Percentiles rank a stretch among this genome's conserved stretches.
phyloP scores from a whole-genome alignment of 306 rosid species.

The Ormosia semicastrata region DNA sequence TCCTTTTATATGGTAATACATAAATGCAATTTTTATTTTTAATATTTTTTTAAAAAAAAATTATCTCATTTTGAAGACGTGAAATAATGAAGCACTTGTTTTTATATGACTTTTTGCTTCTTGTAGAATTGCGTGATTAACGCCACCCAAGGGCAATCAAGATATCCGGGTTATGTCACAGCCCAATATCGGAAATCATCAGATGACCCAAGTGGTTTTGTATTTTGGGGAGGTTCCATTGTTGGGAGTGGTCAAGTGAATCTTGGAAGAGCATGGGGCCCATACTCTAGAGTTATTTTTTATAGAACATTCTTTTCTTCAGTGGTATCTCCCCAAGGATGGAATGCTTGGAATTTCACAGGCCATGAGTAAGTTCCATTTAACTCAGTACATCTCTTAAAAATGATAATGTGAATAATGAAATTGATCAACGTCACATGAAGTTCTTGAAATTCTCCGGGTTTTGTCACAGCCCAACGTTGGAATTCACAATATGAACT shows the following conservation, averaged over 20 bases:
- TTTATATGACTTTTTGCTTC: background rate
- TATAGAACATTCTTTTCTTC: background rate
- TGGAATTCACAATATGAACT: too few species aligned
- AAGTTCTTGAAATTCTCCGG: too few species aligned
- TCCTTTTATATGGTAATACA: slow-evolving; percentile 33
- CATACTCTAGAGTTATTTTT: slow-evolving; percentile 41
- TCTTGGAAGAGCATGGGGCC: slow-evolving; percentile 51
- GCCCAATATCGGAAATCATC: slow-evolving; percentile 29
- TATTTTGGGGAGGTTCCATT: slow-evolving; percentile 31
- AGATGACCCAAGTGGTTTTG: slow-evolving; percentile 32
- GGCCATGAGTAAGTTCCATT: slow-evolving; percentile 49
- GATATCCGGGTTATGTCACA: slow-evolving; percentile 34
- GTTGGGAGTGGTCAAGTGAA: slow-evolving; percentile 25
- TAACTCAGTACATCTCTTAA: too few species aligned
- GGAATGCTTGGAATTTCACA: slow-evolving; percentile 34
- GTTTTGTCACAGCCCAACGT: too few species aligned
- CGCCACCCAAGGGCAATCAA: background rate
- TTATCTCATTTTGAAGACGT: too few species aligned
- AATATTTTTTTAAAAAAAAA: too few species aligned
- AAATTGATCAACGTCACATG: too few species aligned
- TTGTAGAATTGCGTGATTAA: slow-evolving; percentile 29
- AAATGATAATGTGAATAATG: too few species aligned
- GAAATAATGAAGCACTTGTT: background rate
- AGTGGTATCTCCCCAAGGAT: slow-evolving; percentile 33
- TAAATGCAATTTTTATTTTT: too few species aligned